Evolutionary conservation across 2,329 filamentous ascomycete genomes (phyloP).

Genomic region (Cucurbitaria berberidis): DNA sequence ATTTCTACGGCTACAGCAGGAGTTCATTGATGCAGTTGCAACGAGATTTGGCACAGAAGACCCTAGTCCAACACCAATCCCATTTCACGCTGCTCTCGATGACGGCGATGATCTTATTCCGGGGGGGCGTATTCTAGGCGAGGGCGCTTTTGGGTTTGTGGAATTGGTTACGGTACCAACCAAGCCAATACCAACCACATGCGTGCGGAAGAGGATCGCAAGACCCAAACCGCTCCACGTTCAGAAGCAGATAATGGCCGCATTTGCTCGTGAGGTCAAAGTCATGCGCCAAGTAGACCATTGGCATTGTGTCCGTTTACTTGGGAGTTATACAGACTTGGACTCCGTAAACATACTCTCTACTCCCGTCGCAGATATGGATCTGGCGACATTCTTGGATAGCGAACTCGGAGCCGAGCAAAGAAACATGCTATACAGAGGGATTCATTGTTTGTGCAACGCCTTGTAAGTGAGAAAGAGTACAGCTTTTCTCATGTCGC

Average conservation of each 20-base stretch:
- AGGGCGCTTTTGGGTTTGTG: slow-evolving; percentile 13
- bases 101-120: slow-evolving; percentile 14
- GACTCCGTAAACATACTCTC: slow-evolving; percentile 19
- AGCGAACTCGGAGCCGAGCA: not conserved
- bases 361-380: slow-evolving; percentile 24
- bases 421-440: not conserved
- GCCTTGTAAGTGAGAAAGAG: slow-evolving; percentile 4
- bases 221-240: slow-evolving; percentile 10
- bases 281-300: slow-evolving; percentile 25
- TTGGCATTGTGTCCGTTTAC: slow-evolving; percentile 18
- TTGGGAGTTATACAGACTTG: slow-evolving; percentile 22
- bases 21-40: not conserved
- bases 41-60: not conserved
- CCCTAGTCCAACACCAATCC: not conserved
- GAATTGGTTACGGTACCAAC: slow-evolving; percentile 10
- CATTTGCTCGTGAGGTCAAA: slow-evolving; percentile 18
- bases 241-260: slow-evolving; percentile 17
- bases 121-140: slow-evolving; percentile 4
- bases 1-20: not conserved
- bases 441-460: slow-evolving; percentile 15
- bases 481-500: no score
- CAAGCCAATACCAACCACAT: not conserved
- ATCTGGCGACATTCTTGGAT: slow-evolving; percentile 19
- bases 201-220: slow-evolving; percentile 19
- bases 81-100: slow-evolving; percentile 3